phyloP scores from a whole-genome alignment of 768 basidiomycete genomes.

The Podaxis sp. region DNA sequence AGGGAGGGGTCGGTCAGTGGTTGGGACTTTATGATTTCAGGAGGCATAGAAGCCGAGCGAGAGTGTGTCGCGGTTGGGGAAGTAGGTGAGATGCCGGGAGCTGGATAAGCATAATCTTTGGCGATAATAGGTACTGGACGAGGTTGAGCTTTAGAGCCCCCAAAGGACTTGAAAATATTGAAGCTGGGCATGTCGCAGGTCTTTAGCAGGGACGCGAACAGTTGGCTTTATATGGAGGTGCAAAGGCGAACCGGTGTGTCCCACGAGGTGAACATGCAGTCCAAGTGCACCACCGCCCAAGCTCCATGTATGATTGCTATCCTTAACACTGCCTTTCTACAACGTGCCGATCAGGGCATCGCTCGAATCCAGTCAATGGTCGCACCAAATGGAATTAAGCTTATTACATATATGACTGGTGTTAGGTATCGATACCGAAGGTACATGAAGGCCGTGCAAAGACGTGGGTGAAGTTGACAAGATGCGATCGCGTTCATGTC shows the following conservation, averaged over 20 bases:
- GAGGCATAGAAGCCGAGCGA: constrained; percentile 9
- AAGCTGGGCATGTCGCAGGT: constrained; percentile 22
- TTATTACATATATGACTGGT: background rate
- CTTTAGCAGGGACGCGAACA: background rate
- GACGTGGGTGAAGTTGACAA: background rate
- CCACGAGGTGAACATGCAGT: constrained; percentile 18
- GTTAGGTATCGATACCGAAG: background rate
- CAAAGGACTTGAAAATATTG: constrained; percentile 25
- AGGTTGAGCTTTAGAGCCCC: constrained; percentile 1
- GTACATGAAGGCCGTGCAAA: background rate
- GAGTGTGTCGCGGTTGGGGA: background rate
- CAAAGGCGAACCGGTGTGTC: background rate
- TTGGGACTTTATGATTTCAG: constrained; percentile 12
- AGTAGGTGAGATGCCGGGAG: background rate
- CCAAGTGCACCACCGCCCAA: constrained; percentile 12
- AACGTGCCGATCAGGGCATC: constrained; percentile 1
- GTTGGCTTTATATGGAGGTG: background rate
- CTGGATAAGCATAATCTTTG: constrained; percentile 12
- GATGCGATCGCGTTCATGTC: background rate
- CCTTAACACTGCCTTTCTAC: background rate
- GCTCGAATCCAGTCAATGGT: background rate
- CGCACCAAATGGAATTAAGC: background rate
- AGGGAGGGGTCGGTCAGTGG: constrained; percentile 10
- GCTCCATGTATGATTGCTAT: constrained; percentile 8
- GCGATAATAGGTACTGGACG: constrained; percentile 2